Evolutionary conservation across 2,329 filamentous ascomycete genomes (phyloP).

Genomic region (Phialophora expanda): DNA sequence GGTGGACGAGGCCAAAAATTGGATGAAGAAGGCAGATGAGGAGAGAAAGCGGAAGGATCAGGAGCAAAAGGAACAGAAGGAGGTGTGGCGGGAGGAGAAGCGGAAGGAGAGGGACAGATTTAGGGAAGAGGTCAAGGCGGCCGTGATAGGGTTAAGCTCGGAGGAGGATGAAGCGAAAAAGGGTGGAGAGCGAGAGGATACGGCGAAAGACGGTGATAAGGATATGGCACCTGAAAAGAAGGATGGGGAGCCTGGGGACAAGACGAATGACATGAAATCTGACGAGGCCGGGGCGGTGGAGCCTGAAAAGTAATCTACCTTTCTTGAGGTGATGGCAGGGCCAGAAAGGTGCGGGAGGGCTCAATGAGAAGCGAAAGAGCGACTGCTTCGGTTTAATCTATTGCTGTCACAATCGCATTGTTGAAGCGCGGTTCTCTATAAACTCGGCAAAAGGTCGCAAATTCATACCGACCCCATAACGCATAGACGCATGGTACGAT

Average conservation of each 20-base stretch:
- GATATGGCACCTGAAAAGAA: neutral
- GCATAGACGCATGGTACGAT: neutral
- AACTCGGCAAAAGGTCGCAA: neutral
- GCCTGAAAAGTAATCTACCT: neutral
- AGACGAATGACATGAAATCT: neutral
- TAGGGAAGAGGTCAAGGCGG: constrained; percentile 27
- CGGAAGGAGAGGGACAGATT: constrained; percentile 21
- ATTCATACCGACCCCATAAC: neutral
- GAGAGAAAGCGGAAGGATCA: constrained; percentile 34
- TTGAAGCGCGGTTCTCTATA: neutral
- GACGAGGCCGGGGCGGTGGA: neutral
- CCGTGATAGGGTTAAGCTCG: constrained; percentile 24
- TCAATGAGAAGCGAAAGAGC: neutral
- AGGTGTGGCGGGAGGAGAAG: constrained; percentile 26
- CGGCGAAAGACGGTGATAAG: neutral
- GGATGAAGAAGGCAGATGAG: constrained; percentile 42
- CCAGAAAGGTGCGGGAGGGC: neutral
- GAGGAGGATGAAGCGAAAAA: constrained; percentile 9
- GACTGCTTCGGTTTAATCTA: neutral
- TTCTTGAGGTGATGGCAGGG: neutral
- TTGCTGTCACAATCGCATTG: too few species aligned
- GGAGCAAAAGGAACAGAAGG: constrained; percentile 35
- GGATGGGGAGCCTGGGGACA: neutral
- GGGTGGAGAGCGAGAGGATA: neutral
- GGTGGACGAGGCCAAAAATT: constrained; percentile 51